phyloP scores from a whole-genome alignment of 2,329 filamentous ascomycete species.

The Colletotrichum neosansevieriae region DNA sequence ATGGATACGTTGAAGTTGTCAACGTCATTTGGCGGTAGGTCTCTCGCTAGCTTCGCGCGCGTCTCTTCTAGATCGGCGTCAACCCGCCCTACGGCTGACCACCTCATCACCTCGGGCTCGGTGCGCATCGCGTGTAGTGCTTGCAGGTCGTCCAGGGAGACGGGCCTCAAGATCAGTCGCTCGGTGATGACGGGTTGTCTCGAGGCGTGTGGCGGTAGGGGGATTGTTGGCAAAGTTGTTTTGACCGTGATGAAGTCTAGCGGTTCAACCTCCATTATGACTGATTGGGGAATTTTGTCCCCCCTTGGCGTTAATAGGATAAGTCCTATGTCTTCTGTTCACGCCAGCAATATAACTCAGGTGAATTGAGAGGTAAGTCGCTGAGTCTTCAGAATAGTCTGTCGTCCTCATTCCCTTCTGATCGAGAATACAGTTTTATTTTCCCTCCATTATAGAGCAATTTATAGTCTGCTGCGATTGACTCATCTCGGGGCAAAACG shows the following conservation, averaged over 20 bases:
- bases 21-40: conserved; percentile 62
- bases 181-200: conserved; percentile 60
- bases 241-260: conserved; percentile 55
- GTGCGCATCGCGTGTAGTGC: conserved; percentile 65
- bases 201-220: conserved; percentile 54
- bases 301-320: neutral
- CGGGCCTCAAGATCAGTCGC: conserved; percentile 67
- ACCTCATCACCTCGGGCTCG: conserved; percentile 72
- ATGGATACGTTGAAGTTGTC: conserved; percentile 70
- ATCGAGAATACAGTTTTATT: neutral
- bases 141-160: conserved; percentile 61
- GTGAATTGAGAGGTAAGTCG: no score
- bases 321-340: neutral
- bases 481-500: neutral
- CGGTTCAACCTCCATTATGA: conserved; percentile 30
- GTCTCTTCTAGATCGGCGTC: conserved; percentile 61
- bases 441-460: neutral
- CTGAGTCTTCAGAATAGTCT: no score
- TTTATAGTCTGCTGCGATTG: conserved; percentile 6
- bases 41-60: conserved; percentile 52
- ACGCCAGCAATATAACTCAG: neutral
- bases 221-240: conserved; percentile 59
- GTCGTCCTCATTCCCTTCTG: neutral
- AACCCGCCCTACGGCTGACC: conserved; percentile 58
- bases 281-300: neutral